Conservation (phyloP, 768 basidiomycete species). For the Epithele typhae region DNA sequence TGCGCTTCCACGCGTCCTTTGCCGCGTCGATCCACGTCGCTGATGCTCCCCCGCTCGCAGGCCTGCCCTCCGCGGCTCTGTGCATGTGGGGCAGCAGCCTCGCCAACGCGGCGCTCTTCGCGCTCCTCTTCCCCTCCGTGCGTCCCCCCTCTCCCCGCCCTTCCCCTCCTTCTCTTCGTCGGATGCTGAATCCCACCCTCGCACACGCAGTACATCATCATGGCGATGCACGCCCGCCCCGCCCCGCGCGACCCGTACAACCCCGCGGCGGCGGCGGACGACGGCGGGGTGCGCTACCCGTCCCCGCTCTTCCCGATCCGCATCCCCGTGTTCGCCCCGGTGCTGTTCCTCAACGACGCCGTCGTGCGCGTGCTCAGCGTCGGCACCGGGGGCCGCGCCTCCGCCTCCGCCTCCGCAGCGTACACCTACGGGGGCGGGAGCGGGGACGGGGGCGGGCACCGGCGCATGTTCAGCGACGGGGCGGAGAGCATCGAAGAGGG, state of each 20-base stretch:
- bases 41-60: constrained; percentile 28
- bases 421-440: constrained; percentile 1
- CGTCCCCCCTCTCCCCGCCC: constrained; percentile 22
- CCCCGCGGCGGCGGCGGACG: constrained; percentile 34
- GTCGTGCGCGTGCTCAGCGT: constrained; percentile 62
- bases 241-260: constrained; percentile 74
- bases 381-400: constrained; percentile 29
- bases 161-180: background rate
- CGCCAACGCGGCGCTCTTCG: constrained; percentile 80
- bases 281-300: constrained; percentile 52
- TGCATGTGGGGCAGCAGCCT: constrained; percentile 72
- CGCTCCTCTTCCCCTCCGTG: constrained; percentile 76
- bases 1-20: constrained; percentile 21
- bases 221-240: constrained; percentile 76
- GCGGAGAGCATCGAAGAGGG: constrained; percentile 65
- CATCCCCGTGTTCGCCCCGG: constrained; percentile 67
- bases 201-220: constrained; percentile 66
- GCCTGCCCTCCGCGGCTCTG: constrained; percentile 64
- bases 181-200: background rate
- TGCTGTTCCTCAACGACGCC: constrained; percentile 71
- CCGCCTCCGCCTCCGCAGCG: constrained; percentile 19
- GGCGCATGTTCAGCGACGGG: constrained; percentile 34
- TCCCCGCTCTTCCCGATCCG: constrained; percentile 80
- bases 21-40: background rate
- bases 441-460: constrained; percentile 2